Evolutionary conservation across 768 basidiomycete genomes (phyloP).

Genomic region (Lactifluus echinatus): DNA sequence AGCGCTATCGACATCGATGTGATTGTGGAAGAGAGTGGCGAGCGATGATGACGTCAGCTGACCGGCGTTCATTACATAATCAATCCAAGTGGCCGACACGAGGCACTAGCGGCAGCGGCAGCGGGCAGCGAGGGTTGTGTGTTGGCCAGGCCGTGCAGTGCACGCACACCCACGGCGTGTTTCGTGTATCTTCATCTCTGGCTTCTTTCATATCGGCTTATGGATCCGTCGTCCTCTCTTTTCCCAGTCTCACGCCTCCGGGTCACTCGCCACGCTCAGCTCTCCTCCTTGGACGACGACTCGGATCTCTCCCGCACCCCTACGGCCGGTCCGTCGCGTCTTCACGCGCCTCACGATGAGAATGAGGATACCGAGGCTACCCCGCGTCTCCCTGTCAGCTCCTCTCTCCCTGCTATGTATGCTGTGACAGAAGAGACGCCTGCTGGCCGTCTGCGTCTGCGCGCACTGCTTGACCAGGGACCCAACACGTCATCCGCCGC

Average conservation of each 20-base stretch:
- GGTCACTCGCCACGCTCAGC: slow-evolving; percentile 10
- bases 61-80: background rate
- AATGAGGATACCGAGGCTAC: slow-evolving; percentile 18
- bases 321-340: slow-evolving; percentile 18
- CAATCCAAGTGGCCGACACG: background rate
- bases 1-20: background rate
- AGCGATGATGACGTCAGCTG: background rate
- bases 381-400: slow-evolving; percentile 15
- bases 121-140: no score
- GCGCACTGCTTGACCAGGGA: slow-evolving; percentile 15
- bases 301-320: slow-evolving; percentile 14
- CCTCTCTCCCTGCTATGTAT: slow-evolving; percentile 16
- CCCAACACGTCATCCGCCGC: slow-evolving; percentile 16
- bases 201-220: slow-evolving; percentile 6
- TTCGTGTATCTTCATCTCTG: background rate
- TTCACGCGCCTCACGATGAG: slow-evolving; percentile 11
- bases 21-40: background rate
- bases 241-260: slow-evolving; percentile 9
- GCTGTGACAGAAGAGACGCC: slow-evolving; percentile 15
- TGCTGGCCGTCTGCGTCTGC: slow-evolving; percentile 16
- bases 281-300: slow-evolving; percentile 5
- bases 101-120: no score
- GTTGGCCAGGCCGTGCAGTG: background rate
- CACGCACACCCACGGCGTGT: no score
- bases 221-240: slow-evolving; percentile 10